These are phyloP conservation scores for Phytopythium delawarense DNA, from an alignment of 352 stramenopile genomes.

Conservation along the genomic window DNA sequence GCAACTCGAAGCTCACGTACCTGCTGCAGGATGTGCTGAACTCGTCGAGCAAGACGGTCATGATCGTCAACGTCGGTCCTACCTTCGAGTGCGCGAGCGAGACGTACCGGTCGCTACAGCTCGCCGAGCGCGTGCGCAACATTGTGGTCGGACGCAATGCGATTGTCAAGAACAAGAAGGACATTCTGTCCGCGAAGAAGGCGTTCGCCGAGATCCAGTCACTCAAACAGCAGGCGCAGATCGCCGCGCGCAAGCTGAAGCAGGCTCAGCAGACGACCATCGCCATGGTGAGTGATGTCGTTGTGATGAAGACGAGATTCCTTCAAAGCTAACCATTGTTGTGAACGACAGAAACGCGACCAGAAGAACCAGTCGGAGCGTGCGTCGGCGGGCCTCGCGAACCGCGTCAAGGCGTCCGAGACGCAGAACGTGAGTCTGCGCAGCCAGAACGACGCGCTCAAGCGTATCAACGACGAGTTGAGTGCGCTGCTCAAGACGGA, in stretches of 20 bases:
- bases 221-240: conserved; percentile 90
- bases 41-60: conserved; percentile 90
- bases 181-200: conserved; percentile 89
- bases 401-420: conserved; percentile 79
- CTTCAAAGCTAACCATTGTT: conserved; percentile 31
- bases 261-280: conserved; percentile 91
- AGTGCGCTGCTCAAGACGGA: conserved; percentile 64
- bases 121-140: conserved; percentile 78
- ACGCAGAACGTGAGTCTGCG: conserved; percentile 55
- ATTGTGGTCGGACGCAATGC: conserved; percentile 77
- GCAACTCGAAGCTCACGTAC: conserved; percentile 98
- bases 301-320: background rate
- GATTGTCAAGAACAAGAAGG: conserved; percentile 84
- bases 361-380: conserved; percentile 92
- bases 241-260: conserved; percentile 77
- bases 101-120: conserved; percentile 84
- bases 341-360: conserved; percentile 81
- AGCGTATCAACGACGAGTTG: conserved; percentile 66
- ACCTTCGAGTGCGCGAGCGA: conserved; percentile 80
- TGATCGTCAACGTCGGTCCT: conserved; percentile 92
- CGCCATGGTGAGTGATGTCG: conserved; percentile 60
- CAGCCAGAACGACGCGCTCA: conserved; percentile 61
- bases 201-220: conserved; percentile 93
- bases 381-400: conserved; percentile 66
- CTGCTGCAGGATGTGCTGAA: conserved; percentile 93